Evolutionary conservation across 2,329 filamentous ascomycete species (phyloP).

Genomic region (Aspergillus sp.): DNA sequence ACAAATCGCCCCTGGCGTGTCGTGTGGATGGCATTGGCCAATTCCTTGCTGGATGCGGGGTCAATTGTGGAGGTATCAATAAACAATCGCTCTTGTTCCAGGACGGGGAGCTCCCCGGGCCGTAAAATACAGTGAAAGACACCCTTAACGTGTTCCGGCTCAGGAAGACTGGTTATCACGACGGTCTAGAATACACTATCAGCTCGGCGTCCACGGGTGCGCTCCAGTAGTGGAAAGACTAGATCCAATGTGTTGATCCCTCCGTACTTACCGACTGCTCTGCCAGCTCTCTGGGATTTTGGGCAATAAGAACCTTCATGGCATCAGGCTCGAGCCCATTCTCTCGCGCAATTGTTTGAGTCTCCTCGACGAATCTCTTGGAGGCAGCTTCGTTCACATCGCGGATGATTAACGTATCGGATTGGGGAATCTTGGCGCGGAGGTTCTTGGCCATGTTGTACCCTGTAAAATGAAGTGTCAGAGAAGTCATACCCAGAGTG

Average conservation of each 20-base stretch:
- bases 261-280: constrained; percentile 60
- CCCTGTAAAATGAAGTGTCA: constrained; percentile 42
- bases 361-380: constrained; percentile 57
- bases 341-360: constrained; percentile 30
- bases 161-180: constrained; percentile 84
- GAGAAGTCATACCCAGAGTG: neutral
- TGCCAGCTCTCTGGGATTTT: constrained; percentile 59
- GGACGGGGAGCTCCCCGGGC: constrained; percentile 48
- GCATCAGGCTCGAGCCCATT: constrained; percentile 31
- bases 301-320: constrained; percentile 54
- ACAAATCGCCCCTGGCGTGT: constrained; percentile 74
- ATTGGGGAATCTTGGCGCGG: constrained; percentile 60
- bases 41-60: constrained; percentile 73
- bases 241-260: neutral
- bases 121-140: constrained; percentile 77
- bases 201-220: neutral
- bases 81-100: constrained; percentile 67
- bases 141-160: constrained; percentile 79
- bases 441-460: constrained; percentile 73
- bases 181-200: constrained; percentile 59
- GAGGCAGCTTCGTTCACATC: constrained; percentile 62
- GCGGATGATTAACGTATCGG: constrained; percentile 62
- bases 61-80: constrained; percentile 98
- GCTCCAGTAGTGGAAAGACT: neutral
- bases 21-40: constrained; percentile 67